These are phyloP conservation scores for Flagelloscypha sp. DNA, from an alignment of 768 basidiomycete genomes.

Conservation along the genomic window DNA sequence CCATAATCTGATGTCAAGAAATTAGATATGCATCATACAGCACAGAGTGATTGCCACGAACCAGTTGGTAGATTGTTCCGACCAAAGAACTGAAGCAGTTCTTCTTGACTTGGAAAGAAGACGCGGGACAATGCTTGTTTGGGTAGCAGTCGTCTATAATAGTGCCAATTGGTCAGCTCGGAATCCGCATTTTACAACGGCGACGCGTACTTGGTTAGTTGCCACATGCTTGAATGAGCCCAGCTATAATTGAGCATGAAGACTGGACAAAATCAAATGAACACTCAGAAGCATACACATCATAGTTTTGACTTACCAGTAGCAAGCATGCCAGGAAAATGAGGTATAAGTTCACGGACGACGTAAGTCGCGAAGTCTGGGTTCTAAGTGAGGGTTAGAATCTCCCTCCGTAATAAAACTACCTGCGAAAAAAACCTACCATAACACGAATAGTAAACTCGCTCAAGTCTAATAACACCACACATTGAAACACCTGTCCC, in stretches of 20 bases:
- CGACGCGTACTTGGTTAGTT: constrained; percentile 42
- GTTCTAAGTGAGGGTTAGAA: constrained; percentile 36
- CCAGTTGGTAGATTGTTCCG: constrained; percentile 51
- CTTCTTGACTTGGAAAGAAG: constrained; percentile 52
- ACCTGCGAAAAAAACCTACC: constrained; percentile 31
- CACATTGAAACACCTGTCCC: constrained; percentile 53
- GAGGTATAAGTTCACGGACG: constrained; percentile 56
- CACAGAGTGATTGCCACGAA: constrained; percentile 21
- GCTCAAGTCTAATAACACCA: constrained; percentile 57
- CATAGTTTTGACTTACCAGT: constrained; percentile 43
- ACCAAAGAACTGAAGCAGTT: constrained; percentile 49
- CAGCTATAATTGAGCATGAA: constrained; percentile 71
- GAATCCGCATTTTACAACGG: constrained; percentile 1
- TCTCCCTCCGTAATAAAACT: not conserved
- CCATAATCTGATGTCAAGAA: constrained; percentile 49
- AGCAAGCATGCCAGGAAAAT: constrained; percentile 69
- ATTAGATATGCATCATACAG: constrained; percentile 15
- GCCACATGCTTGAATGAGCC: constrained; percentile 65
- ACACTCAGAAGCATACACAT: no score
- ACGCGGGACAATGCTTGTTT: constrained; percentile 50
- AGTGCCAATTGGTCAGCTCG: not conserved
- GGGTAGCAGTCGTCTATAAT: constrained; percentile 52
- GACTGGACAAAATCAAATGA: constrained; percentile 27
- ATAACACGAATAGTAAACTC: constrained; percentile 45
- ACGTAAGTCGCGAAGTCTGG: constrained; percentile 58